Evolutionary conservation across 2,329 filamentous ascomycete species (phyloP).

Genomic region (Alternaria rosae): DNA sequence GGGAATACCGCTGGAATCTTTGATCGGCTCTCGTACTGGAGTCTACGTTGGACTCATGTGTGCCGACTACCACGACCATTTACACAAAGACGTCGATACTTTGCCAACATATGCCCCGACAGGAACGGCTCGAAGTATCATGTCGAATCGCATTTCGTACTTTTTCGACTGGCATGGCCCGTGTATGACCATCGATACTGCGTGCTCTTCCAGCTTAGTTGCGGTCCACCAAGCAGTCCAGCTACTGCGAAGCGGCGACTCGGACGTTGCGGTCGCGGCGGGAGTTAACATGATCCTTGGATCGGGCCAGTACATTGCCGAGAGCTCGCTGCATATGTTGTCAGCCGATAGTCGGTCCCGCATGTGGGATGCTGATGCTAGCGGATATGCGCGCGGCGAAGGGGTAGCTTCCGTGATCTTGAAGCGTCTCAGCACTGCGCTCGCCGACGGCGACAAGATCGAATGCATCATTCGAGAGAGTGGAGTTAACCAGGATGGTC

Average conservation of each 20-base stretch:
- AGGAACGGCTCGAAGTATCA: not conserved
- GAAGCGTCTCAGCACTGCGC: slow-evolving; percentile 59
- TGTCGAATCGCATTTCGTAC: slow-evolving; percentile 49
- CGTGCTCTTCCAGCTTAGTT: slow-evolving; percentile 45
- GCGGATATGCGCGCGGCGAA: slow-evolving; percentile 63
- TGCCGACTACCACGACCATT: not conserved
- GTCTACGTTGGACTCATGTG: slow-evolving; percentile 37
- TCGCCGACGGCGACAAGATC: slow-evolving; percentile 57
- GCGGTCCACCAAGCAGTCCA: slow-evolving; percentile 34
- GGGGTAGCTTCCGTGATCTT: slow-evolving; percentile 60
- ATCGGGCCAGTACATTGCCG: slow-evolving; percentile 17
- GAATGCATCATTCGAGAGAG: slow-evolving; percentile 50
- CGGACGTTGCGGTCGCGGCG: slow-evolving; percentile 24
- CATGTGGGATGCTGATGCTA: slow-evolving; percentile 51
- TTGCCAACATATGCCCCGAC: not conserved
- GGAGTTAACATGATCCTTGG: slow-evolving; percentile 19
- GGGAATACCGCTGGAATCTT: not conserved
- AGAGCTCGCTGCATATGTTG: slow-evolving; percentile 42
- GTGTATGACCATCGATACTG: slow-evolving; percentile 51
- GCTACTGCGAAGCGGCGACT: slow-evolving; percentile 20
- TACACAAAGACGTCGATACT: not conserved
- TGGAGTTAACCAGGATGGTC: slow-evolving; percentile 50
- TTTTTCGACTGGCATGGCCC: slow-evolving; percentile 49
- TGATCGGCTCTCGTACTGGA: slow-evolving; percentile 37
- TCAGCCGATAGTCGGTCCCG: slow-evolving; percentile 32